Evolutionary conservation across 1,284 basidiomycete genomes (phyloP).

Genomic region (Tilletia horrida): DNA sequence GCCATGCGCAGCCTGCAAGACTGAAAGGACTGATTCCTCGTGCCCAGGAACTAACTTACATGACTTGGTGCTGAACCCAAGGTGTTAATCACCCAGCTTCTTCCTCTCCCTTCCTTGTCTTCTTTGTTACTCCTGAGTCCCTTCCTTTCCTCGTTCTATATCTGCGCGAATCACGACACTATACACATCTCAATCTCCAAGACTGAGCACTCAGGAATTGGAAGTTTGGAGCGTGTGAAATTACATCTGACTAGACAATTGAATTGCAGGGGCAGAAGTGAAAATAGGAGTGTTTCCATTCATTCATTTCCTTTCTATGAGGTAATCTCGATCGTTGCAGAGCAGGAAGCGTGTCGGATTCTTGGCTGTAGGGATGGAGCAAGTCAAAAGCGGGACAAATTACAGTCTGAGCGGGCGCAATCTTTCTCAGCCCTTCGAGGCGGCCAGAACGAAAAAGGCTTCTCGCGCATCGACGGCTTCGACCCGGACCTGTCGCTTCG

Average conservation of each 20-base stretch:
- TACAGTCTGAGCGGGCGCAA: too few species aligned
- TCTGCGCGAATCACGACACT: not conserved
- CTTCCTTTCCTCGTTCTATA: not conserved
- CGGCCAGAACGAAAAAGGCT: conserved; percentile 32
- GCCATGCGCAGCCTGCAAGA: conserved; percentile 51
- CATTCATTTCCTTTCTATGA: too few species aligned
- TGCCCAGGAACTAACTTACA: not conserved
- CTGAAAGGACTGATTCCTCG: conserved; percentile 20
- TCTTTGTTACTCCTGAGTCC: not conserved
- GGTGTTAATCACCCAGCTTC: not conserved
- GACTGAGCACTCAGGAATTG: too few species aligned
- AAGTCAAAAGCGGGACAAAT: too few species aligned
- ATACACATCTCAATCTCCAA: too few species aligned
- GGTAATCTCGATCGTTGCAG: too few species aligned
- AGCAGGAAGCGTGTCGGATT: too few species aligned
- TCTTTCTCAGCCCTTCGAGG: conserved; percentile 5
- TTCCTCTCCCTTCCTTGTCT: not conserved
- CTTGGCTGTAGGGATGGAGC: too few species aligned
- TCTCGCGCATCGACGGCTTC: conserved; percentile 46
- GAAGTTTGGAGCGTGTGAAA: too few species aligned
- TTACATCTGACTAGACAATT: too few species aligned
- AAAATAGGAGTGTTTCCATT: too few species aligned
- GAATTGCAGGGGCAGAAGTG: too few species aligned
- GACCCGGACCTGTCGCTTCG: conserved; percentile 33
- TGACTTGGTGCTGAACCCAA: not conserved